These are phyloP conservation scores for Hygrocybe coccinea DNA, from an alignment of 768 basidiomycete genomes.

Conservation along the genomic window DNA sequence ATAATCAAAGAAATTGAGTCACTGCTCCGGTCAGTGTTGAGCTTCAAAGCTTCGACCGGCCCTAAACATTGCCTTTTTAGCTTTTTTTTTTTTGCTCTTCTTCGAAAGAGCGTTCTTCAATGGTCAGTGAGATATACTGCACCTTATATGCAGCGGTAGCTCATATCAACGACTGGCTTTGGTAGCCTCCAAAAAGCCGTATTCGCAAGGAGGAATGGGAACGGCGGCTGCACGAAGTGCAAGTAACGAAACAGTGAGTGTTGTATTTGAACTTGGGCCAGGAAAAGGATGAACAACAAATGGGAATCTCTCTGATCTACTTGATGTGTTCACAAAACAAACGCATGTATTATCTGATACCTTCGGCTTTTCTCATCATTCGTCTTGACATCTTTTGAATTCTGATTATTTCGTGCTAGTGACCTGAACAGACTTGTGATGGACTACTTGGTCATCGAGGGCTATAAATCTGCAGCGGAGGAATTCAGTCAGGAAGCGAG, in stretches of 20 bases:
- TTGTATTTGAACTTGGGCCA: constrained; percentile 5
- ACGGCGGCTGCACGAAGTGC: constrained; percentile 72
- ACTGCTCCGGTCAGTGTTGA: too few species aligned
- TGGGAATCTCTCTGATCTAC: constrained; percentile 99
- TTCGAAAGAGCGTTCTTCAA: neutral
- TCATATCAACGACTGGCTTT: neutral
- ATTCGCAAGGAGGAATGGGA: constrained; percentile 88
- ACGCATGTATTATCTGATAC: constrained; percentile 92
- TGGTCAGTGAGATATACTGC: constrained; percentile 7
- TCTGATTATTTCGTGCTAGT: constrained; percentile 40
- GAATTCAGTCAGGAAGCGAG: constrained; percentile 89
- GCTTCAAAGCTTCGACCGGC: neutral
- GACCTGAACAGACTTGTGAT: constrained; percentile 92
- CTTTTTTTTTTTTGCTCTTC: neutral
- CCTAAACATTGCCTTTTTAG: neutral
- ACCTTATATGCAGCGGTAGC: constrained; percentile 5
- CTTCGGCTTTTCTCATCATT: constrained; percentile 26
- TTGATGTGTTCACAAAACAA: constrained; percentile 59
- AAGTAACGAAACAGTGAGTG: constrained; percentile 86
- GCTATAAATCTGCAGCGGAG: constrained; percentile 93
- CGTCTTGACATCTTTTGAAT: constrained; percentile 16
- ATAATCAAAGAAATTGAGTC: too few species aligned
- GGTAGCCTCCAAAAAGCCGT: constrained; percentile 46
- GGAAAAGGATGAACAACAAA: constrained; percentile 68
- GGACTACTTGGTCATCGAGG: constrained; percentile 97